Percentiles rank a stretch among this genome's conserved stretches.
Conservation (phyloP, 202 grass and related monocot genomes). For the Setaria viridis region DNA sequence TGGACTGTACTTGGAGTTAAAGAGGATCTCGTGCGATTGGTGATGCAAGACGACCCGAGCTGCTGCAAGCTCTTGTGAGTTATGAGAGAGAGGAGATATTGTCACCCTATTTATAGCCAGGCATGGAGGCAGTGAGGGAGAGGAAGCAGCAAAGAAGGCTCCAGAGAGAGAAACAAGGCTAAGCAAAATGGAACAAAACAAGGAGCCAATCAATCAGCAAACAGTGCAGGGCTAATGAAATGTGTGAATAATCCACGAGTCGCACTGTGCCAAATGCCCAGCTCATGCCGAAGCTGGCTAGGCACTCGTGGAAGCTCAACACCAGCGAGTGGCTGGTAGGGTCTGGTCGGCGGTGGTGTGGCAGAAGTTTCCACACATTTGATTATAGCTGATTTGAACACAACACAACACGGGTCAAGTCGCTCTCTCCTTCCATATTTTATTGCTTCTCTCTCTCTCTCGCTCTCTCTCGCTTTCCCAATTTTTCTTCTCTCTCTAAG, state of each 20-base stretch:
- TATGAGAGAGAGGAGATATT: constrained; percentile 16
- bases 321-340: constrained; percentile 40
- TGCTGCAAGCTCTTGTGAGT: background rate
- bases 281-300: constrained; percentile 32
- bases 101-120: constrained; percentile 49
- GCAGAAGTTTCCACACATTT: constrained; percentile 52
- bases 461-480: background rate
- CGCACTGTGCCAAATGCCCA: constrained; percentile 33
- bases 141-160: constrained; percentile 41
- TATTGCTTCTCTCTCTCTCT: background rate
- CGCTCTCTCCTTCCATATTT: background rate
- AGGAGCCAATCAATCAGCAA: constrained; percentile 30
- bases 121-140: background rate
- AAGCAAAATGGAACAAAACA: constrained; percentile 38
- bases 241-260: constrained; percentile 33
- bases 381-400: background rate
- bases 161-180: constrained; percentile 15
- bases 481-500: background rate
- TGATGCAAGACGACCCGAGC: background rate
- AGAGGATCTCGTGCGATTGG: background rate
- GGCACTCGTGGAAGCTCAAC: constrained; percentile 25
- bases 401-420: constrained; percentile 28
- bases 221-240: constrained; percentile 18
- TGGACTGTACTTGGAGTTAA: constrained; percentile 19
- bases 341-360: constrained; percentile 48